phyloP scores from a whole-genome alignment of 163 green algal species.

The Prototheca stagnorum region DNA sequence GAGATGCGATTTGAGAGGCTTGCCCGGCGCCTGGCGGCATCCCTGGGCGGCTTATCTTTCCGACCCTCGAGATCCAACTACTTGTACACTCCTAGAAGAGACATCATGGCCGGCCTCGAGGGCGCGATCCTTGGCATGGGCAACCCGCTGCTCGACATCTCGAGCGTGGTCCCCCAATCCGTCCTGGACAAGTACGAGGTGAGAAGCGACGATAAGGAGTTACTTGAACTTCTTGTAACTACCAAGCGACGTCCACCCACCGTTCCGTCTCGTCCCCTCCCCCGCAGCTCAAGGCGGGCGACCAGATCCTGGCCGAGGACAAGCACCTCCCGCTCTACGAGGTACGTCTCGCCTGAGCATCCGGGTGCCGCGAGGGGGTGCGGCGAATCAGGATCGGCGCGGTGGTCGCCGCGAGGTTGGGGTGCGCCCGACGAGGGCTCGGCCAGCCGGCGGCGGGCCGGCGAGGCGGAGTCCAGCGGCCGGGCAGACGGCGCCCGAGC shows the following conservation, averaged over 20 bases:
- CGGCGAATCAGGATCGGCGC: too few relatives aligned
- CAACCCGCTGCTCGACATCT: slow-evolving; percentile 95
- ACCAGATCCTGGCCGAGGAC: slow-evolving; percentile 98
- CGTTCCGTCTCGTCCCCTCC: too few relatives aligned
- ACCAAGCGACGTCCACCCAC: too few relatives aligned
- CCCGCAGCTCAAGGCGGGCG: slow-evolving; percentile 71
- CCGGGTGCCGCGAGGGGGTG: too few relatives aligned
- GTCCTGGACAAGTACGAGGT: slow-evolving; percentile 94
- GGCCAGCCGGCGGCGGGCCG: too few relatives aligned
- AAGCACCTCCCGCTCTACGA: slow-evolving; percentile 88
- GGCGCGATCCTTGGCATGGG: slow-evolving; percentile 56
- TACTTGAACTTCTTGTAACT: too few relatives aligned
- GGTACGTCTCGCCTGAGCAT: slow-evolving; percentile 32
- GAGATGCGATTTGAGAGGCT: too few relatives aligned
- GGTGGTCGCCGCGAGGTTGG: too few relatives aligned
- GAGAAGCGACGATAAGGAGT: neutral
- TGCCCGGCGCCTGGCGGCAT: too few relatives aligned
- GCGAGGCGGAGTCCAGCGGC: too few relatives aligned
- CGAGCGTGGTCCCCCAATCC: slow-evolving; percentile 51
- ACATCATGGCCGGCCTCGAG: slow-evolving; percentile 21
- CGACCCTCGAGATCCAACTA: neutral
- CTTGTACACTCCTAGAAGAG: neutral
- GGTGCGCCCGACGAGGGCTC: too few relatives aligned
- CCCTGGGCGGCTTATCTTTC: neutral
- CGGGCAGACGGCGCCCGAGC: too few relatives aligned